Evolutionary conservation across 2,329 filamentous ascomycete species (phyloP).

Genomic region (Bipolaris cookei): DNA sequence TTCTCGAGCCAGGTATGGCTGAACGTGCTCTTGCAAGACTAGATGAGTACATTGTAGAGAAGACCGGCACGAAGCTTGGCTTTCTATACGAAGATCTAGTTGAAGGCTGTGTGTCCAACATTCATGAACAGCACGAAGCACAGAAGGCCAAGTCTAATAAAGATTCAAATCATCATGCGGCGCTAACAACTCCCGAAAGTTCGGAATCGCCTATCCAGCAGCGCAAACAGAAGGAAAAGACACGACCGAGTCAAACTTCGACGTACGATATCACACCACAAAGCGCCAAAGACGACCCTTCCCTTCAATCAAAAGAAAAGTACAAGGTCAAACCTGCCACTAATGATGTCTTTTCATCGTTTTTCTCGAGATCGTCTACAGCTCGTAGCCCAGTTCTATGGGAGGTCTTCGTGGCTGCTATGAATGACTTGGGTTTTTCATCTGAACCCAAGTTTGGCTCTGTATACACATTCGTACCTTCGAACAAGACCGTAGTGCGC

Average conservation of each 20-base stretch:
- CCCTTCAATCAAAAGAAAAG: neutral
- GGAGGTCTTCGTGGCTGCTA: conserved; percentile 21
- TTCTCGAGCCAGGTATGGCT: conserved; percentile 52
- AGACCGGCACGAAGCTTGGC: conserved; percentile 23
- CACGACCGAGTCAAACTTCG: neutral
- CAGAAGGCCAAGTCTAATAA: conserved; percentile 1
- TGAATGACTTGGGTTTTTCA: conserved; percentile 23
- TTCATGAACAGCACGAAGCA: neutral
- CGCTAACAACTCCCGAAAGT: neutral
- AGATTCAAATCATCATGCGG: neutral
- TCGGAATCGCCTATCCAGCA: neutral
- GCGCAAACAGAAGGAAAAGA: conserved; percentile 9
- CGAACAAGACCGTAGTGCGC: conserved; percentile 7
- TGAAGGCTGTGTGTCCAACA: neutral
- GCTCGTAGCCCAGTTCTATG: conserved; percentile 30
- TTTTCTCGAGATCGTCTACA: conserved; percentile 31
- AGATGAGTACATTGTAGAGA: conserved; percentile 49
- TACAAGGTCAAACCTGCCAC: conserved; percentile 52
- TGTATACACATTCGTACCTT: conserved; percentile 20
- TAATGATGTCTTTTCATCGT: conserved; percentile 48
- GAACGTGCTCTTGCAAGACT: conserved; percentile 46
- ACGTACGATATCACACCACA: conserved; percentile 1
- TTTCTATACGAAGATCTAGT: conserved; percentile 9
- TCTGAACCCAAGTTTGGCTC: conserved; percentile 21
- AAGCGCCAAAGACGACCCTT: neutral